Evolutionary conservation across 768 basidiomycete genomes (phyloP).

Genomic region (Exidia glandulosa): DNA sequence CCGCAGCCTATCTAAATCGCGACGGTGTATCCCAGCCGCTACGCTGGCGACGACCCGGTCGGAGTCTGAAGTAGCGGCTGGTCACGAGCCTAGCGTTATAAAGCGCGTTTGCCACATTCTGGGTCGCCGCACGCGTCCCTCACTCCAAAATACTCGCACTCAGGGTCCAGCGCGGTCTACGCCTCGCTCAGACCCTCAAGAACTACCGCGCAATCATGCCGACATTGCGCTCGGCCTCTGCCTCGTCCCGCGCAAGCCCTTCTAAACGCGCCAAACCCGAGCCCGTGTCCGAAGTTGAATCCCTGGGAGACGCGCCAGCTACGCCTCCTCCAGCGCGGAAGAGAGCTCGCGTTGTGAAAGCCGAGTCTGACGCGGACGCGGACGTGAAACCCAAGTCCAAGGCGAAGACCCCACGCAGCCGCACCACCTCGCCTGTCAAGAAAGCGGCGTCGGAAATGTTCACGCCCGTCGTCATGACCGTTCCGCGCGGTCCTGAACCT

Average conservation of each 20-base stretch:
- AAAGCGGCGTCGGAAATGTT: background rate
- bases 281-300: background rate
- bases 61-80: background rate
- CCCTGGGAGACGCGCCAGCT: background rate
- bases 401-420: background rate
- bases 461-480: background rate
- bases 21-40: too few relatives aligned
- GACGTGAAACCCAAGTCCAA: background rate
- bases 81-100: too few relatives aligned
- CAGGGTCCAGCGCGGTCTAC: background rate
- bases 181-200: background rate
- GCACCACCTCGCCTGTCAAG: background rate
- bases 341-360: background rate
- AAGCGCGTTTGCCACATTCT: too few relatives aligned
- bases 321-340: background rate
- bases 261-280: background rate
- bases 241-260: background rate
- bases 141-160: background rate
- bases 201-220: background rate
- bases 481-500: conserved; percentile 1
- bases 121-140: too few relatives aligned
- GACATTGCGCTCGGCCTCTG: background rate
- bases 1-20: too few relatives aligned
- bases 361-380: too few relatives aligned
- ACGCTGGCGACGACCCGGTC: too few relatives aligned